These are phyloP conservation scores for Physcia stellaris DNA, from an alignment of 495 filamentous ascomycete species.

Conservation along the genomic window DNA sequence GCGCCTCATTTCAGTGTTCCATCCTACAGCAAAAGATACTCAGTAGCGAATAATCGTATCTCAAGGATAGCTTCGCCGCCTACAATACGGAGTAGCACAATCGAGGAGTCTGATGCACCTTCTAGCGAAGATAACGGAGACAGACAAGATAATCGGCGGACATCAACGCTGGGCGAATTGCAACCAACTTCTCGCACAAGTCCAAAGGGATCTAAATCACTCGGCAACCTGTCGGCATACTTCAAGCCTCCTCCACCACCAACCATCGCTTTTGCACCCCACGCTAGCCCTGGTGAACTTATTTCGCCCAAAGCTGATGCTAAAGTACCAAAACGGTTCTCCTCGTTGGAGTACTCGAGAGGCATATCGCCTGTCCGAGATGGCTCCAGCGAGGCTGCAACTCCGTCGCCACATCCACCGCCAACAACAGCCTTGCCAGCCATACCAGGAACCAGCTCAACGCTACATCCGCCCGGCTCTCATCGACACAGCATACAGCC, in stretches of 20 bases:
- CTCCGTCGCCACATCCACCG: conserved; percentile 14
- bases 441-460: conserved; percentile 2
- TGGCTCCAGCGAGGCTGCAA: background rate
- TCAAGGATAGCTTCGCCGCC: conserved; percentile 8
- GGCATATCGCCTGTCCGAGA: conserved; percentile 12
- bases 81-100: too few species aligned
- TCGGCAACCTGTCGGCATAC: too few species aligned
- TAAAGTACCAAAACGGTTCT: conserved; percentile 10
- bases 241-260: too few species aligned
- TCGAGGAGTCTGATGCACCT: background rate
- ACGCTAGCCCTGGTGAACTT: background rate
- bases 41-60: conserved; percentile 3
- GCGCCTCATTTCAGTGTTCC: conserved; percentile 40
- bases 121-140: background rate
- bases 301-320: background rate
- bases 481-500: background rate
- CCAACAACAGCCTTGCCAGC: conserved; percentile 11
- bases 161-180: background rate
- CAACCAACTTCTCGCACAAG: background rate
- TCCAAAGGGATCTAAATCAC: background rate
- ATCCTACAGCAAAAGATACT: conserved; percentile 28
- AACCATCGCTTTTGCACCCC: too few species aligned
- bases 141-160: background rate
- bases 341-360: conserved; percentile 14
- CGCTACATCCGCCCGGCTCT: background rate